phyloP scores from a whole-genome alignment of 2,329 filamentous ascomycete genomes.

The Claviceps spartinae region DNA sequence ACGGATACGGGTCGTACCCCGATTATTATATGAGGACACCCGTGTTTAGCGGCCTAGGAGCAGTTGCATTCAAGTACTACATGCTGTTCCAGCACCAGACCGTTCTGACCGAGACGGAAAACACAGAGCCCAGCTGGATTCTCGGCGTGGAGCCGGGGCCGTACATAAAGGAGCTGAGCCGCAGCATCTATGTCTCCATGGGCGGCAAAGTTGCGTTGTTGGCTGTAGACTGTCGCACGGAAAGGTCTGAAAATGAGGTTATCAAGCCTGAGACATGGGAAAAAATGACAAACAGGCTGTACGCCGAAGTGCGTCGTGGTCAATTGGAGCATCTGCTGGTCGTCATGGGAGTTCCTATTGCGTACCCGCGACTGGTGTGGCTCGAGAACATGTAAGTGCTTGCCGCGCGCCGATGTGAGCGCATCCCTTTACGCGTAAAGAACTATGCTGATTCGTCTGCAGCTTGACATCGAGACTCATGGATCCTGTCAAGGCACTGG shows the following conservation, averaged over 20 bases:
- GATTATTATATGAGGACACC: slow-evolving; percentile 83
- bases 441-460: slow-evolving; percentile 12
- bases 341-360: slow-evolving; percentile 69
- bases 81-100: slow-evolving; percentile 98
- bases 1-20: slow-evolving; percentile 87
- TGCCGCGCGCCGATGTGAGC: background rate
- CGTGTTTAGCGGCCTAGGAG: slow-evolving; percentile 79
- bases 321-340: slow-evolving; percentile 85
- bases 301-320: slow-evolving; percentile 68
- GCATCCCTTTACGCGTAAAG: background rate
- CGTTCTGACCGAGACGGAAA: slow-evolving; percentile 63
- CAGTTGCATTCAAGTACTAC: slow-evolving; percentile 95
- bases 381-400: slow-evolving; percentile 51
- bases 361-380: slow-evolving; percentile 64
- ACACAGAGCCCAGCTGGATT: slow-evolving; percentile 82
- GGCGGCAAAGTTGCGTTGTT: slow-evolving; percentile 70
- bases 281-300: slow-evolving; percentile 72
- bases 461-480: slow-evolving; percentile 72
- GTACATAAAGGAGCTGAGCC: slow-evolving; percentile 77
- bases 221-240: slow-evolving; percentile 82
- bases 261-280: slow-evolving; percentile 72
- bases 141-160: slow-evolving; percentile 69
- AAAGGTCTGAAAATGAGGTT: slow-evolving; percentile 73
- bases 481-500: slow-evolving; percentile 80
- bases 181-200: slow-evolving; percentile 73